Conservation (phyloP, 495 filamentous ascomycete genomes). For the Cairneyella variabilis region DNA sequence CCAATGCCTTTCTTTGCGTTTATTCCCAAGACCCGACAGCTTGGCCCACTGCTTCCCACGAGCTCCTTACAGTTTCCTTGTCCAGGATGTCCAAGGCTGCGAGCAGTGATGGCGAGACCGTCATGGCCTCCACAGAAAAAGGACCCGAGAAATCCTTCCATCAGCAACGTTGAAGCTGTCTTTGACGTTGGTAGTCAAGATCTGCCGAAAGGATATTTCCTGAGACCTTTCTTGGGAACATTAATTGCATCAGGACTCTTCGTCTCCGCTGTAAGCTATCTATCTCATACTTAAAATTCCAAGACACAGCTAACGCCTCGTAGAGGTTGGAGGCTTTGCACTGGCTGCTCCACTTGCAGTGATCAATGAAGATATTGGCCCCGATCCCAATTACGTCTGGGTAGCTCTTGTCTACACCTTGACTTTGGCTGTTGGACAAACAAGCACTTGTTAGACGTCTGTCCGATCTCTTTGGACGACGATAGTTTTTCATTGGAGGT, state of each 20-base stretch:
- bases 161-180: background rate
- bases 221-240: slow-evolving; percentile 2
- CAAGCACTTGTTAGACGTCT: slow-evolving; percentile 16
- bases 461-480: slow-evolving; percentile 50
- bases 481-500: slow-evolving; percentile 44
- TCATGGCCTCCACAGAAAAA: background rate
- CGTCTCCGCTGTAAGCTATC: background rate
- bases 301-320: background rate
- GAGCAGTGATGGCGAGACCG: background rate
- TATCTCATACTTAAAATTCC: background rate
- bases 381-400: slow-evolving; percentile 33
- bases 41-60: too few relatives aligned
- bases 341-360: background rate
- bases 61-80: too few relatives aligned
- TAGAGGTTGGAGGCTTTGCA: slow-evolving; percentile 1
- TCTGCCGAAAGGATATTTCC: slow-evolving; percentile 5
- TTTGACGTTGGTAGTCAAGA: background rate
- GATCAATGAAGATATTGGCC: slow-evolving; percentile 32
- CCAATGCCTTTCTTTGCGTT: too few relatives aligned
- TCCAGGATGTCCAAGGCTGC: background rate
- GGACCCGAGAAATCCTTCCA: background rate
- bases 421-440: slow-evolving; percentile 25
- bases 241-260: background rate
- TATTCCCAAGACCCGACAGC: too few relatives aligned
- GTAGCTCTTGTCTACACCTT: slow-evolving; percentile 34